Evolutionary conservation across 2,329 filamentous ascomycete genomes (phyloP).

Genomic region (Onygenales sp.): DNA sequence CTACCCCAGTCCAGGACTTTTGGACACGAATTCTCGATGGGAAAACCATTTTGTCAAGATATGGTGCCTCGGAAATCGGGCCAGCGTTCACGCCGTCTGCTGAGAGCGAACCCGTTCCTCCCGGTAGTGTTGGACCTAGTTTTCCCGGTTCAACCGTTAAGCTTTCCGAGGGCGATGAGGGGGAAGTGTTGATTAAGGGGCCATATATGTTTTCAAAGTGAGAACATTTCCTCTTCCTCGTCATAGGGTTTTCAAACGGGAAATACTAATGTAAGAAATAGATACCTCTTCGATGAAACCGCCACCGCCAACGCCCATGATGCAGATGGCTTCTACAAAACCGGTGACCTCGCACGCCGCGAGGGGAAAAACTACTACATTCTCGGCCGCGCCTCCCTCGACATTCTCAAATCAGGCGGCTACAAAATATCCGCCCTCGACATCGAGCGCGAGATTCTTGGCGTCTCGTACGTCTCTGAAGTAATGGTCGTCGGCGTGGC

Average conservation of each 20-base stretch:
- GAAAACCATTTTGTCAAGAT: conserved; percentile 14
- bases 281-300: conserved; percentile 2
- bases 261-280: neutral
- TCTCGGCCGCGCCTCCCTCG: conserved; percentile 12
- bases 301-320: conserved; percentile 8
- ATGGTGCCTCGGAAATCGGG: conserved; percentile 33
- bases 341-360: conserved; percentile 11
- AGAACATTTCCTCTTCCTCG: conserved; percentile 11
- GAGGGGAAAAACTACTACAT: conserved; percentile 12
- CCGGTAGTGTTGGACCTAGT: conserved; percentile 22
- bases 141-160: conserved; percentile 30
- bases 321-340: conserved; percentile 13
- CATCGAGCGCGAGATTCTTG: conserved; percentile 12
- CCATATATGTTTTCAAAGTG: conserved; percentile 12
- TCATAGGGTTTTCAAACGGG: conserved; percentile 9
- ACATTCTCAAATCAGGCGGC: conserved; percentile 13
- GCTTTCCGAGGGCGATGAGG: conserved; percentile 21
- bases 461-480: conserved; percentile 12
- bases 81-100: conserved; percentile 30
- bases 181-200: conserved; percentile 11
- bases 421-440: conserved; percentile 12
- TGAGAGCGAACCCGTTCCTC: conserved; percentile 13
- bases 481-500: conserved; percentile 12
- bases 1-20: conserved; percentile 8
- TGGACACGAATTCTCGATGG: conserved; percentile 14